phyloP scores from a whole-genome alignment of 305 asterid genomes.

The Petunia hybrid region DNA sequence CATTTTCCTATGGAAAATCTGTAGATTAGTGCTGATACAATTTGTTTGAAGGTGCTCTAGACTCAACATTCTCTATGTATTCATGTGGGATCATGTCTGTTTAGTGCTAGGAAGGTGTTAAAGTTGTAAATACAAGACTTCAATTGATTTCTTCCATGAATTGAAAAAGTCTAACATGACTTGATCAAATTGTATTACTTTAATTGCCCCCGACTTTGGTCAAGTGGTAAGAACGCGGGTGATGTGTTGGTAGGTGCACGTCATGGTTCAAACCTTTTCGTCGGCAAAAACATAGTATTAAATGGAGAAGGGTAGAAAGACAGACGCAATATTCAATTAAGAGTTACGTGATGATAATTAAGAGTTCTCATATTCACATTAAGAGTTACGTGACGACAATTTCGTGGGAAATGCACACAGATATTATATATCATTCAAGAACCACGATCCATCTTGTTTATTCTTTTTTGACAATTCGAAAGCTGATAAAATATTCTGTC shows the following conservation, averaged over 20 bases:
- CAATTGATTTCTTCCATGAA: neutral
- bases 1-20: conserved; percentile 2
- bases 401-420: neutral
- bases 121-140: neutral
- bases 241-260: too few relatives aligned
- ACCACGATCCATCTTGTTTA: neutral
- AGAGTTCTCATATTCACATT: too few relatives aligned
- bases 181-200: neutral
- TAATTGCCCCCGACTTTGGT: neutral
- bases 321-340: too few relatives aligned
- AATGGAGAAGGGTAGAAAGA: too few relatives aligned
- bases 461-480: too few relatives aligned
- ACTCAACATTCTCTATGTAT: neutral
- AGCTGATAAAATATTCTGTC: too few relatives aligned
- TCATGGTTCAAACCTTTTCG: too few relatives aligned
- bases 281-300: too few relatives aligned
- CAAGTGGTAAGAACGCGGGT: too few relatives aligned
- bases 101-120: neutral
- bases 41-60: conserved; percentile 12
- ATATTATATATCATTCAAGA: neutral
- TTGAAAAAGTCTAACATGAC: neutral
- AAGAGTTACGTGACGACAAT: too few relatives aligned
- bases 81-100: neutral
- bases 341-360: too few relatives aligned
- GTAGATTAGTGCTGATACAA: neutral